Evolutionary conservation across 225 moss, liverwort and hornwort genomes (phyloP).

Genomic region (Pseudisothecium myosuroides): DNA sequence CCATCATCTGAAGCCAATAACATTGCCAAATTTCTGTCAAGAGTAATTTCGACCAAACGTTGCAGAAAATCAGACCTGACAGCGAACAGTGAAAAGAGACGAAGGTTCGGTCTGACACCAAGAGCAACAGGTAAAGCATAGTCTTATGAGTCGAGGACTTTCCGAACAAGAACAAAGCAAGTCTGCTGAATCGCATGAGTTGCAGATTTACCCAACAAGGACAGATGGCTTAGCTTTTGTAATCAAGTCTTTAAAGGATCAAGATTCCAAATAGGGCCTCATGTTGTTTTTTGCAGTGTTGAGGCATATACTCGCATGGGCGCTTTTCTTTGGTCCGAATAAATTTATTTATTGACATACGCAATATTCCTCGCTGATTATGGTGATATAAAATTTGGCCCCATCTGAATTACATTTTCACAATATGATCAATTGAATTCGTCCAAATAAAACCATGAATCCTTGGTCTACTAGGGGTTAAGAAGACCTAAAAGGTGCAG

Average conservation of each 20-base stretch:
- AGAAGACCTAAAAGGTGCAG: background rate
- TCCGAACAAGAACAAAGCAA: background rate
- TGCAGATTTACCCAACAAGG: background rate
- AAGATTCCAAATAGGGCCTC: background rate
- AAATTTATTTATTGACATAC: background rate
- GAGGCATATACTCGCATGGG: background rate
- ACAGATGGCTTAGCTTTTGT: background rate
- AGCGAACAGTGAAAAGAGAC: background rate
- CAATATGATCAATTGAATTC: background rate
- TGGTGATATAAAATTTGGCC: background rate
- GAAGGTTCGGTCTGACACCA: background rate
- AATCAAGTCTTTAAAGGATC: background rate
- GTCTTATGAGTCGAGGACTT: background rate
- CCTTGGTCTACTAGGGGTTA: background rate
- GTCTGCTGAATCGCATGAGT: background rate
- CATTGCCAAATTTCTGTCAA: conserved; percentile 6
- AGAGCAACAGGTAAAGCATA: background rate
- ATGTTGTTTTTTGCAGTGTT: background rate
- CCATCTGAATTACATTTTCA: background rate
- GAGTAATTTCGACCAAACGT: background rate
- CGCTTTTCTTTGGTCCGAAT: background rate
- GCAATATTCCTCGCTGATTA: background rate
- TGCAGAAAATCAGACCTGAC: background rate
- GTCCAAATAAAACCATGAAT: background rate
- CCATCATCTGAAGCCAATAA: conserved; percentile 62